A percentile compares a stretch with the other conserved stretches of the same genome.
phyloP scores from a whole-genome alignment of 148 eudicot genomes.

The Vaccinium darrowii region DNA sequence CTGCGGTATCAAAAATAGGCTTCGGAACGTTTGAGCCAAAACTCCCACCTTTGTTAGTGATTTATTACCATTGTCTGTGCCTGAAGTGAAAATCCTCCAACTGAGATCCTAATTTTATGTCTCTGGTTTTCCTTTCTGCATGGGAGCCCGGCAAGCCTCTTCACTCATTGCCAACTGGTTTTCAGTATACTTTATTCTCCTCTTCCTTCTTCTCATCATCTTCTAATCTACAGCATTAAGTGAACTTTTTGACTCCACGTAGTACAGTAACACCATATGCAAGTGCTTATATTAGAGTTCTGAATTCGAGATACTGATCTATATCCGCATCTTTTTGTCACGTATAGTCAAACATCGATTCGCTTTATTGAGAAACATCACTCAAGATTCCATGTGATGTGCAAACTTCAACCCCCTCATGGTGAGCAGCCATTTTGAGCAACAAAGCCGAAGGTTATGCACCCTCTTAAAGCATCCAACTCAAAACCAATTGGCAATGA shows the following conservation, averaged over 20 bases:
- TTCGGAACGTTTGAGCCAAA: background rate
- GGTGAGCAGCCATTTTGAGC: background rate
- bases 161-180: background rate
- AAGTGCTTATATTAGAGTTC: background rate
- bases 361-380: background rate
- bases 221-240: background rate
- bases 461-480: too few relatives aligned
- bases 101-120: background rate
- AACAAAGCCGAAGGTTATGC: conserved; percentile 2
- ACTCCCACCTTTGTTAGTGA: background rate
- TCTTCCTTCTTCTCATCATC: background rate
- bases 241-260: background rate
- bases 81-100: background rate
- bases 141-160: background rate
- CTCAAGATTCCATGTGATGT: background rate
- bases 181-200: background rate
- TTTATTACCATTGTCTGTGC: background rate
- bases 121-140: background rate
- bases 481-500: too few relatives aligned
- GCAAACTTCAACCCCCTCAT: background rate
- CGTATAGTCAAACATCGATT: background rate
- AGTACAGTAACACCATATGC: background rate
- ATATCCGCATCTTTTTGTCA: background rate
- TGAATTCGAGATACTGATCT: background rate
- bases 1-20: background rate